Evolutionary conservation across 164 flowering plant species (phyloP), one percentile per base, ranked within the genome.

Genomic region (Tetracentron sinense): DNA sequence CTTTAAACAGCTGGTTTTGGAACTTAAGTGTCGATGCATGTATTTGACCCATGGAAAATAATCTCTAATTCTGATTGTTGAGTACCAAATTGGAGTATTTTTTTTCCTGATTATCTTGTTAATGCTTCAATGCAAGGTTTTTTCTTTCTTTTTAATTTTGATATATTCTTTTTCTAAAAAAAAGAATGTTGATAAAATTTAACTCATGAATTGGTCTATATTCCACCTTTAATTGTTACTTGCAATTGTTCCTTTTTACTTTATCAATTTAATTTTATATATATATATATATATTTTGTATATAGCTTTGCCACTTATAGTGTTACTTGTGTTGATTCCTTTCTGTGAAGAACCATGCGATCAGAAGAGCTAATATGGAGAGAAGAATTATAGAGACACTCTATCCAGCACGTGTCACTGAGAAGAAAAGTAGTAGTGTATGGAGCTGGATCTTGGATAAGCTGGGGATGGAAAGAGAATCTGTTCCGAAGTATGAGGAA

Each of bases 301-400:
- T 1, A 6, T 26, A 15, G 0, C 11, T 62, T 5, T 22, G 21
- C 21, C 12, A 23, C 33, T 52, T 58, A 38, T 54, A 25, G 20
- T 22, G 19, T 56, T 58, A 25, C 17, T 55, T 60, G 33, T 49
- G 19, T 27, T 67, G 61, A n/a, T 62, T 42, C 27, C 42, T 69
- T 62, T 75, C 17, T 62, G 29, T 69, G 54, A 75, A 94, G 99
- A 95, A 95, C 71, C 89, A 86, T 81, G 96, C 96, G 33, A 78
- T 95, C 62, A 80, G 97, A 78, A 84, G 82, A 82, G 99, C 99
- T 70, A 80, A 92, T 74, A 61, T 95, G 81, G 78, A 64, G 63
- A 78, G 65, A 52, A 85, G 97, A 68, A 78, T 75, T 70, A 29
- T 95, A 25, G 92, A 89, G 71, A 95, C 97, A 23, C 49, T 92